These are phyloP conservation scores for Oryza brachyantha DNA, from an alignment of 176 grass and related monocot genomes.

Conservation along the genomic window DNA sequence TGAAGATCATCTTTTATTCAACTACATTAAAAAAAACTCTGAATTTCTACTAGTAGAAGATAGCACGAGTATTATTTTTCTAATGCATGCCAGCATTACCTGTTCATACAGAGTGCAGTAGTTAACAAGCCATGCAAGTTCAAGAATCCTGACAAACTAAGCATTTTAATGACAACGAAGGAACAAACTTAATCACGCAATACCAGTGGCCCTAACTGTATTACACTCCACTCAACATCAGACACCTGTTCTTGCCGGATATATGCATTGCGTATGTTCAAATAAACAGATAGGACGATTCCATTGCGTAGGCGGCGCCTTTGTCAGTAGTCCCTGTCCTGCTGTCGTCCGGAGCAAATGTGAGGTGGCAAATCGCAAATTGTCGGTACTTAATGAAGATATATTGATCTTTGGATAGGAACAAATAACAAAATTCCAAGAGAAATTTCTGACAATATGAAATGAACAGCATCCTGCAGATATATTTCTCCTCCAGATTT, in stretches of 20 bases:
- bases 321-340: conserved; percentile 24
- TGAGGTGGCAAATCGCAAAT: conserved; percentile 37
- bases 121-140: neutral
- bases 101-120: neutral
- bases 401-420: conserved; percentile 19
- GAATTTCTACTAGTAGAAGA: too few species aligned
- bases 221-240: neutral
- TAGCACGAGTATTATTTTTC: too few species aligned
- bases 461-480: neutral
- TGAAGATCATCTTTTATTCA: too few species aligned
- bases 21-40: too few species aligned
- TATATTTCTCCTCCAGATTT: conserved; percentile 17
- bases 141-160: conserved; percentile 10
- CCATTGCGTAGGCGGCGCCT: neutral
- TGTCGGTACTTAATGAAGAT: neutral
- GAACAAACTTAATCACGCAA: neutral
- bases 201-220: neutral
- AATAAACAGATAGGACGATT: conserved; percentile 36
- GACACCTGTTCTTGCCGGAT: conserved; percentile 20
- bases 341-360: neutral
- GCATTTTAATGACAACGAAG: neutral
- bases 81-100: too few species aligned
- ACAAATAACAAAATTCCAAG: conserved; percentile 26
- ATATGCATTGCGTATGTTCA: conserved; percentile 8
- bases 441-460: conserved; percentile 5